Base-by-base conservation (phyloP, 345 rosid genomes). In the Hirschfeldia incana region DNA sequence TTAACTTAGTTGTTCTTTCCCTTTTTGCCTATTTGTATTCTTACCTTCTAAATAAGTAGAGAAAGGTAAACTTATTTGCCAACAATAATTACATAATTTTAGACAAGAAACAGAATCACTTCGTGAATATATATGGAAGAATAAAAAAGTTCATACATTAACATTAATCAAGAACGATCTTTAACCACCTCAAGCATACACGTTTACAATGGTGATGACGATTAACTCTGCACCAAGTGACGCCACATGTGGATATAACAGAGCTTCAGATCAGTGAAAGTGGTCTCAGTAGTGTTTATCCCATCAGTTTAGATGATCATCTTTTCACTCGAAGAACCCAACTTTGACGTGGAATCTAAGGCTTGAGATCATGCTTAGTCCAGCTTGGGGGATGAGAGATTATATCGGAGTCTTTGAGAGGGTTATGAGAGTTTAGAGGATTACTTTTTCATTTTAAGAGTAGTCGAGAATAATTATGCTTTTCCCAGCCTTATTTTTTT, bases 311-410 rank as follows among this genome's bases (percentile, higher is more conserved):
- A 69, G 98, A 94, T 39, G 88, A 91, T 32, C 96, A 87, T 84
- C 95, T 94, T 60, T 94, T 94, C 67, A 84, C 37, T 37, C 79
- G 65, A 65, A 57, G 63, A 51, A 33, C 65, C 42, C 85, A 7
- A 27, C 82, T 9, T 55, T 92, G 69, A 85, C 94, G 34, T 94
- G 99, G 99, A 85, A 74, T 70, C 85, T 67, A 76, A 88, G 98
- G 78, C 84, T 92, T 44, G 87, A 94, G 80, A 88, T 94, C 70
- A 89, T 92, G 78, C 92, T 89, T 42, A 94, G 92, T 73, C 21
- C 21, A 21, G 21, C 21, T 21, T 21, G 21, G 21, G 21, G 21
- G 21, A 21, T 21, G 21, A 21, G 21, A 21, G 21, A 21, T 21
- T 21, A 21, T 21, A 21, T 21, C 21, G 21, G 21, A 21, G 21